Percentiles rank a stretch among this genome's conserved stretches.
Conservation (phyloP, 495 filamentous ascomycete species). For the Platismatia glauca region DNA sequence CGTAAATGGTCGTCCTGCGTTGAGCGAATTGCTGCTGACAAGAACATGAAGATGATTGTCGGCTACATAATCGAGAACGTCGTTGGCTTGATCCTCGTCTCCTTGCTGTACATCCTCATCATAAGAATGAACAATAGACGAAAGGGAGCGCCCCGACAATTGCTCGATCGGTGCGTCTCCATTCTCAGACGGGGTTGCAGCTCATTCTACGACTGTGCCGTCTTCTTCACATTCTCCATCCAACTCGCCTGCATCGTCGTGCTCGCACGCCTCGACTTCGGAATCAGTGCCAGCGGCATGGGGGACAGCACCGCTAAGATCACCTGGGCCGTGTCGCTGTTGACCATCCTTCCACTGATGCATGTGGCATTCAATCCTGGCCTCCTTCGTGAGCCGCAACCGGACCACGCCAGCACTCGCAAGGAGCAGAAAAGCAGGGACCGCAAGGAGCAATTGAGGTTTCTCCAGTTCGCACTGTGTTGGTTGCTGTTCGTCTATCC, state of each 20-base stretch:
- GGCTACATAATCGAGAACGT: slow-evolving; percentile 23
- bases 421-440: not conserved
- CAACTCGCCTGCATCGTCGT: slow-evolving; percentile 32
- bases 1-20: not conserved
- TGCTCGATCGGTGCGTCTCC: not conserved
- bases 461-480: slow-evolving; percentile 19
- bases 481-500: slow-evolving; percentile 24
- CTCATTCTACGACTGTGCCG: slow-evolving; percentile 27
- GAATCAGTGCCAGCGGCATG: slow-evolving; percentile 25
- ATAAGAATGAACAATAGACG: not conserved
- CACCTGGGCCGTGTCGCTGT: slow-evolving; percentile 26
- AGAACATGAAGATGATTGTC: slow-evolving; percentile 21
- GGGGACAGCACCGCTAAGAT: slow-evolving; percentile 29
- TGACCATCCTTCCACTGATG: slow-evolving; percentile 25
- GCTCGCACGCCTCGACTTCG: slow-evolving; percentile 29
- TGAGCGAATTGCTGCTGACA: slow-evolving; percentile 4
- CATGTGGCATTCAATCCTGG: slow-evolving; percentile 17
- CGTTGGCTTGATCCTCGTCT: slow-evolving; percentile 13
- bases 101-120: slow-evolving; percentile 1
- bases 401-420: not conserved
- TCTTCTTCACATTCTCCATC: slow-evolving; percentile 30
- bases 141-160: not conserved
- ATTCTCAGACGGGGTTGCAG: slow-evolving; percentile 10
- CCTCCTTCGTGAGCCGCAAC: slow-evolving; percentile 5
- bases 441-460: slow-evolving; percentile 14